These are phyloP conservation scores for Calonectria fujianensis DNA, from an alignment of 2,329 filamentous ascomycete species.

Conservation along the genomic window DNA sequence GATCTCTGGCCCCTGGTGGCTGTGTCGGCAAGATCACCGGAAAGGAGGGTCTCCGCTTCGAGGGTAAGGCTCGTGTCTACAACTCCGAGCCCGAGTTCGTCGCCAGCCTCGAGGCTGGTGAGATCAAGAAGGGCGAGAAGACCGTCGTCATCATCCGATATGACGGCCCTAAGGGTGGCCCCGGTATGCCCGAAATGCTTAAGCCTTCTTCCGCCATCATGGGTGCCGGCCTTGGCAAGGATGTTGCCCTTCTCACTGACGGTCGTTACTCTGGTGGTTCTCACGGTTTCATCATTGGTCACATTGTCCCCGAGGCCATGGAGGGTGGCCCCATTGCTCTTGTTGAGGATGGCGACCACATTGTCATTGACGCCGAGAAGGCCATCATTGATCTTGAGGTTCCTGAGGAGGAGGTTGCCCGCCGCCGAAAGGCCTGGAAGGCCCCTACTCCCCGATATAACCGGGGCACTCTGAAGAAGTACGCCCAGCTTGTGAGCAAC, in stretches of 20 bases:
- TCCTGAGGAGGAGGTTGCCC: conserved; percentile 77
- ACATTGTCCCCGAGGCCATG: conserved; percentile 91
- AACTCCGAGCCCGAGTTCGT: conserved; percentile 90
- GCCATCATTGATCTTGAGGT: conserved; percentile 81
- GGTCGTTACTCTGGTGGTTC: conserved; percentile 87
- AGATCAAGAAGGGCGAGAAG: conserved; percentile 90
- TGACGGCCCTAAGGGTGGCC: conserved; percentile 93
- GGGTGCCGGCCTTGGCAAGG: conserved; percentile 88
- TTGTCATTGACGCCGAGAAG: conserved; percentile 88
- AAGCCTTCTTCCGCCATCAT: conserved; percentile 95
- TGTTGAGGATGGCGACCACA: conserved; percentile 86
- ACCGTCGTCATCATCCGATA: conserved; percentile 94
- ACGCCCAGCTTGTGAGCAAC: conserved; percentile 76
- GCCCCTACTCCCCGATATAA: conserved; percentile 75
- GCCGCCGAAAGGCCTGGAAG: conserved; percentile 76
- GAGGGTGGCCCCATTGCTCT: conserved; percentile 90
- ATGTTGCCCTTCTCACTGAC: conserved; percentile 84
- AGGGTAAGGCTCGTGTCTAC: conserved; percentile 87
- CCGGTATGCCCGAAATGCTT: conserved; percentile 96
- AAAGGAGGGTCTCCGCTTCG: conserved; percentile 91
- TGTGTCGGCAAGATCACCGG: conserved; percentile 96
- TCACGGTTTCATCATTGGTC: conserved; percentile 91
- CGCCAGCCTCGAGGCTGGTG: conserved; percentile 82
- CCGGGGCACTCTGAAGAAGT: conserved; percentile 82
- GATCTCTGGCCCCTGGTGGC: conserved; percentile 89